Conservation (phyloP, 2,329 filamentous ascomycete species). For the Fusarium sororula region DNA sequence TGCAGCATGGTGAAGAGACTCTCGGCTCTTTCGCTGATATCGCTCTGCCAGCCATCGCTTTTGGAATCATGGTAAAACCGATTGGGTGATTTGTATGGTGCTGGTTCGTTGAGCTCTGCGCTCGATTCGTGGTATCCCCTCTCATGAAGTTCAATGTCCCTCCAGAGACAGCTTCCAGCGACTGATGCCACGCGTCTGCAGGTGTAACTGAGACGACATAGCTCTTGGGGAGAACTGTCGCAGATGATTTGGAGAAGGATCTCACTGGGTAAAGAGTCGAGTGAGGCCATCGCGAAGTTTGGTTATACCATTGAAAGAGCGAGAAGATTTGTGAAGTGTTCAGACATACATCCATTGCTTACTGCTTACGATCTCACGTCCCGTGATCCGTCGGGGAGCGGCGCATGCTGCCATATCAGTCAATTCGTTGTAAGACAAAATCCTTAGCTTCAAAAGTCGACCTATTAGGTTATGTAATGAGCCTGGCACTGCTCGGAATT, state of each 20-base stretch:
- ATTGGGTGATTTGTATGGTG: background rate
- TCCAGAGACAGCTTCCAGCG: conserved; percentile 1
- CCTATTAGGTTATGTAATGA: background rate
- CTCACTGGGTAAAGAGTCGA: background rate
- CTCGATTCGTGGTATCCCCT: conserved; percentile 21
- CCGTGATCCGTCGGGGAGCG: background rate
- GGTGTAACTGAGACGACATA: background rate
- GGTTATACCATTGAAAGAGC: background rate
- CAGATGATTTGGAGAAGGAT: background rate
- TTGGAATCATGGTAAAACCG: background rate
- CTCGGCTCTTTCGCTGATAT: background rate
- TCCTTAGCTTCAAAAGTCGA: background rate
- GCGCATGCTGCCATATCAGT: background rate
- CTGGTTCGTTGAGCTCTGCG: conserved; percentile 6
- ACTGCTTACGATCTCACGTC: background rate
- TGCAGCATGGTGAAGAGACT: background rate
- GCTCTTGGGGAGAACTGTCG: background rate
- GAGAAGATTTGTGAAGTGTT: rapidly evolving
- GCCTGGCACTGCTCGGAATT: rapidly evolving
- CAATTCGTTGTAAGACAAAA: background rate
- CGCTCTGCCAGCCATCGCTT: background rate
- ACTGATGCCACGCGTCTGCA: conserved; percentile 7
- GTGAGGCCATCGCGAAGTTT: background rate
- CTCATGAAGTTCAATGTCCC: conserved; percentile 23
- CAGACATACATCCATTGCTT: background rate